Conservation (phyloP, 129 eudicot species). For the Tagetes erecta region DNA sequence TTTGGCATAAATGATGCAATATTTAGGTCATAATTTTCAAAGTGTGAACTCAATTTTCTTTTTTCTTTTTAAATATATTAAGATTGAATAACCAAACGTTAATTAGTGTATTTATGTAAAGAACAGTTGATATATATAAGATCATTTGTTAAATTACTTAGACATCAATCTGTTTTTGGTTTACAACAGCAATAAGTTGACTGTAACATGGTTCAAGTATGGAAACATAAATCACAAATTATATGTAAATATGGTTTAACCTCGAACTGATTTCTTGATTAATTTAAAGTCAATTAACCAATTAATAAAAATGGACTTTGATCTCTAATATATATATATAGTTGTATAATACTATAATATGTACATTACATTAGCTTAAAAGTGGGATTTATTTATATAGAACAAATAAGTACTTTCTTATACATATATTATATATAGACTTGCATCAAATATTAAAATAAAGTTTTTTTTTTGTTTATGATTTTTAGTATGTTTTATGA, state of each 20-base stretch:
- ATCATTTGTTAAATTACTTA: not conserved
- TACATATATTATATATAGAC: not conserved
- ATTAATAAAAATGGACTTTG: not conserved
- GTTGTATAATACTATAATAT: too few species aligned
- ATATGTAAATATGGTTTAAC: not conserved
- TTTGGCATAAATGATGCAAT: conserved; percentile 30
- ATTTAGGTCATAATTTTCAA: conserved; percentile 1
- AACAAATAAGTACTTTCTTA: not conserved
- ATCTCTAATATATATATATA: not conserved
- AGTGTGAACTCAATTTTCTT: not conserved
- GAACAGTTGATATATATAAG: not conserved
- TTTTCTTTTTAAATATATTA: not conserved
- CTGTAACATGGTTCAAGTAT: conserved; percentile 22
- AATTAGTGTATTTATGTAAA: conserved; percentile 5
- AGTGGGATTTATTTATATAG: not conserved
- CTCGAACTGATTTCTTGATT: not conserved
- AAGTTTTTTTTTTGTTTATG: not conserved
- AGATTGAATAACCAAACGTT: not conserved
- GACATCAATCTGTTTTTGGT: not conserved
- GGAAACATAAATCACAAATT: conserved; percentile 26
- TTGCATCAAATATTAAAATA: not conserved
- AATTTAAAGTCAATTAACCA: not conserved
- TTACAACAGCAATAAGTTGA: conserved; percentile 9
- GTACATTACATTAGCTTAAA: not conserved
- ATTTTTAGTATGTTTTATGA: conserved; percentile 1